phyloP scores from a whole-genome alignment of 1,139 yeast species.

The Suhomyces bokatorum region DNA sequence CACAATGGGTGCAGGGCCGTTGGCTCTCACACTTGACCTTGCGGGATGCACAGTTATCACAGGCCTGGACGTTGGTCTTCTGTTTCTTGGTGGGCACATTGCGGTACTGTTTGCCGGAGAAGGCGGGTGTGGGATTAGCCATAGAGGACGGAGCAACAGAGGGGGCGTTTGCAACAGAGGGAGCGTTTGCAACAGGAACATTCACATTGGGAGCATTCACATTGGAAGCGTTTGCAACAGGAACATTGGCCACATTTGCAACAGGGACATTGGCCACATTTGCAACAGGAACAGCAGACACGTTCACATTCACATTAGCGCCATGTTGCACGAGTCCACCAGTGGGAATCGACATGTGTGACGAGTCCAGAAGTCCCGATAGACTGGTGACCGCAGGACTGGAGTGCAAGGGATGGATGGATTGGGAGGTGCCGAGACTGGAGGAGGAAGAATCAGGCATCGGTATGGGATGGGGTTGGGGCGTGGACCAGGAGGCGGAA shows the following conservation, averaged over 20 bases:
- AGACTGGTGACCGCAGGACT: neutral
- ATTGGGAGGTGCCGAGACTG: neutral
- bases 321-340: neutral
- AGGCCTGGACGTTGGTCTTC: conserved; percentile 25
- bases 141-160: too few relatives aligned
- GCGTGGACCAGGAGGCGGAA: neutral
- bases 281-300: too few relatives aligned
- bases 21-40: conserved; percentile 45
- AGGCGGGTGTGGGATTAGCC: neutral
- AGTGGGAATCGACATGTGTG: neutral
- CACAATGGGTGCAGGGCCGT: conserved; percentile 46
- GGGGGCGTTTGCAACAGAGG: too few relatives aligned
- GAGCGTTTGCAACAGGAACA: too few relatives aligned
- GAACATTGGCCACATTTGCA: too few relatives aligned
- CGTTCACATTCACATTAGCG: too few relatives aligned
- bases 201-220: too few relatives aligned
- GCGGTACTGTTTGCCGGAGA: conserved; percentile 4
- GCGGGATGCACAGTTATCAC: conserved; percentile 49
- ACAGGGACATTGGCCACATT: too few relatives aligned
- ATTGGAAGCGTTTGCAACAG: too few relatives aligned
- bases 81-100: conserved; percentile 14
- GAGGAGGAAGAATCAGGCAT: neutral
- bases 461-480: neutral
- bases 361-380: neutral
- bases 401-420: too few relatives aligned